Conservation (phyloP, 306 rosid genomes). For the Corylus avellana region DNA sequence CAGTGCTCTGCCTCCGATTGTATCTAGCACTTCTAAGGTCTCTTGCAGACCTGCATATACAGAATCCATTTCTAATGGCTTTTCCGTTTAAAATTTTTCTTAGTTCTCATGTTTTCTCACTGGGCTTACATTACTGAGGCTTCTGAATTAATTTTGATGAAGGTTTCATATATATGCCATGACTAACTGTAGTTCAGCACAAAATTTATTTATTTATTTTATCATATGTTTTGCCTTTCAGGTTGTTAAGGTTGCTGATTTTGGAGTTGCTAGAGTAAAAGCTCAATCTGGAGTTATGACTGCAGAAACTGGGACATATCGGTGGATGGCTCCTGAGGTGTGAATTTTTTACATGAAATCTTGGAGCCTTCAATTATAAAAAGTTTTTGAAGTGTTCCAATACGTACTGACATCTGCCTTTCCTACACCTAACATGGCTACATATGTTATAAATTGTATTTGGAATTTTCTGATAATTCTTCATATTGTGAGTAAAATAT, state of each 20-base stretch:
- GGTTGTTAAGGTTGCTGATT: constrained; percentile 98
- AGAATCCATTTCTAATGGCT: neutral
- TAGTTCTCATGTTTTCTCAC: neutral
- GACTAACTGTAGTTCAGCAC: neutral
- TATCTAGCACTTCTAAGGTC: neutral
- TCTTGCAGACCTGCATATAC: neutral
- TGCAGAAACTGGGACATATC: constrained; percentile 98
- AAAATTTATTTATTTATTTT: neutral
- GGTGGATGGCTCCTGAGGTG: constrained; percentile 99
- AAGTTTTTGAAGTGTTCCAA: constrained; percentile 24
- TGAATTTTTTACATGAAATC: constrained; percentile 5
- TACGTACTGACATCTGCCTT: constrained; percentile 23
- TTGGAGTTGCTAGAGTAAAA: constrained; percentile 97
- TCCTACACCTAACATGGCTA: neutral
- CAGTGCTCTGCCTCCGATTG: neutral
- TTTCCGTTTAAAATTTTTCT: neutral
- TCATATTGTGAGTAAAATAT: neutral
- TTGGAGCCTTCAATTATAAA: neutral
- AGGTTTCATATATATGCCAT: neutral
- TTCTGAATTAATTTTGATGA: neutral
- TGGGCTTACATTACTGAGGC: neutral
- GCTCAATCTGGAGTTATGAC: constrained; percentile 97
- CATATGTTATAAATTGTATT: neutral
- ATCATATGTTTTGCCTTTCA: constrained; percentile 31
- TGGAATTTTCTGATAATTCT: neutral